Evolutionary conservation across 2,329 filamentous ascomycete species (phyloP).

Genomic region (Aspergillus pseudoglaucus): DNA sequence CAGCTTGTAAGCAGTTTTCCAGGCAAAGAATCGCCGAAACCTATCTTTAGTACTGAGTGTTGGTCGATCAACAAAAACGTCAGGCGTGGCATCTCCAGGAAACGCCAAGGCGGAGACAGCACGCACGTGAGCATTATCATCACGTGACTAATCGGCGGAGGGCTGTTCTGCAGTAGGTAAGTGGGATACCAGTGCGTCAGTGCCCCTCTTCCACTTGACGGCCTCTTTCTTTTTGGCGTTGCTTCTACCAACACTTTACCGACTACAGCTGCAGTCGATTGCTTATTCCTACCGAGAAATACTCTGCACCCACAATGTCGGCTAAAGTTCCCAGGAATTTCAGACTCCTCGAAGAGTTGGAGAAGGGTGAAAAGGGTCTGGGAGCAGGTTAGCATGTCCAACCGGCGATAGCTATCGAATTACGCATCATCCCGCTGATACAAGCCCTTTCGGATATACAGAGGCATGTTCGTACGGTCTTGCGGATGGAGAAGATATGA

Average conservation of each 20-base stretch:
- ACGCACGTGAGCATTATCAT: conserved; percentile 17
- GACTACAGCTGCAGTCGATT: background rate
- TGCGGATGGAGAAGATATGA: conserved; percentile 84
- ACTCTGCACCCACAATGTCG: conserved; percentile 39
- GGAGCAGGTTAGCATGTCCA: conserved; percentile 58
- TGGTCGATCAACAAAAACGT: conserved; percentile 3
- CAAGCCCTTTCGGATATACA: conserved; percentile 27
- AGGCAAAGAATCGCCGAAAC: background rate
- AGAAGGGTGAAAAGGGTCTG: conserved; percentile 97
- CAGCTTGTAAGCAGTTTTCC: background rate
- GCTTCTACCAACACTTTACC: background rate
- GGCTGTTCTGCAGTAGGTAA: conserved; percentile 3
- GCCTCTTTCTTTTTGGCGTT: background rate
- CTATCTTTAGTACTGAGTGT: conserved; percentile 1
- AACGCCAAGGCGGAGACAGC: conserved; percentile 13
- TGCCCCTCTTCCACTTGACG: conserved; percentile 15
- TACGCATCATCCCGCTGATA: conserved; percentile 14
- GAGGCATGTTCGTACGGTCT: conserved; percentile 97
- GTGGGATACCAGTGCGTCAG: conserved; percentile 10
- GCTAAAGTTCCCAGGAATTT: conserved; percentile 93
- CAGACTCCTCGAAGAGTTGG: conserved; percentile 89
- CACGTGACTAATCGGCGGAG: conserved; percentile 4
- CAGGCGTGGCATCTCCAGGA: conserved; percentile 13
- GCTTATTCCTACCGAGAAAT: background rate
- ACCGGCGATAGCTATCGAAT: background rate